Base-by-base conservation (phyloP, 2,329 filamentous ascomycete species). In the Bipolaris gigantea region DNA sequence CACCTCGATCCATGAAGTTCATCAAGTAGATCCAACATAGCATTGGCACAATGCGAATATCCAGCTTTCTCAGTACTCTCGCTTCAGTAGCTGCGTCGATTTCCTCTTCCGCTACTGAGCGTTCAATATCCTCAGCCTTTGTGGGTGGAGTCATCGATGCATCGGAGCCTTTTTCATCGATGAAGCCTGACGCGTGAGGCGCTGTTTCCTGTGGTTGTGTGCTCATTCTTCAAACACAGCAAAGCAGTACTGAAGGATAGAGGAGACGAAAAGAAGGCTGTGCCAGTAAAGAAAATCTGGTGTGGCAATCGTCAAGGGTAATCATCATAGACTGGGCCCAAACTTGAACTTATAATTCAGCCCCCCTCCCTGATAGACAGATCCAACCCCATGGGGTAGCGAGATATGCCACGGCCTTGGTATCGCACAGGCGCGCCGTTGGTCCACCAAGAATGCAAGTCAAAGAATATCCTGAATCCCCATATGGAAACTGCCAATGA, bases 1-100 rank as follows among this genome's bases (percentile, higher is more conserved):
- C 60, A 75, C 79, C 79, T 49, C 83, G 76, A 66, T 86, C 83
- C 64, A 67, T 63, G 43, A 66, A 67, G 15, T 64, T 66, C 60
- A 66, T 65, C 18, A 85, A 63, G 56, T 83, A 85, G 4, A 84
- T 75, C 42, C 83, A 67, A 77, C 82, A 83, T 53, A 85, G 80
- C 50, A 84, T 77, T 0, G 80, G 80, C 4, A 78, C 75, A 46
- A 83, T 77, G 3, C 74, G 74, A 3, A 77, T 40, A 50, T 83
- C 81, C 10, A 83, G 68, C 54, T 82, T 82, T 18, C 71, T 64
- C 5, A 83, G 73, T 2, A 83, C 67, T 49, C 73, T 77, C 45
- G 65, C 70, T 62, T 82, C 80, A 48, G 77, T 77, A 18, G 63
- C 71, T 1, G 75, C 72, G 55, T 82, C 80, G 16, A 82, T 50